Percentiles rank a stretch among this genome's conserved stretches.
phyloP scores from a whole-genome alignment of 2,329 filamentous ascomycete species.

The Monilinia fructigena region DNA sequence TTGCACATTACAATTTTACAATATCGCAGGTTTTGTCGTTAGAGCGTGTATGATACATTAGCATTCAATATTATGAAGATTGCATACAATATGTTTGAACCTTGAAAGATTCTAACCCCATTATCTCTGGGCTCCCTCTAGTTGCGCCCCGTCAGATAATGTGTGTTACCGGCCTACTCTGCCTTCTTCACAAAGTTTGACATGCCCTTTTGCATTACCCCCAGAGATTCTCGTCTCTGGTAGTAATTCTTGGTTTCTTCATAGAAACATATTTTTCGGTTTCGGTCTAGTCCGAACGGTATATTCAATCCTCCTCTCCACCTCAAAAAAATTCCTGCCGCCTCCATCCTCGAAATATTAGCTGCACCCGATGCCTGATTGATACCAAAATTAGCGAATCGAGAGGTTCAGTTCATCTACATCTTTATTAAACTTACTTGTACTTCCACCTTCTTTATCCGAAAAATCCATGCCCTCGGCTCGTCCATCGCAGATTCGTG shows the following conservation, averaged over 20 bases:
- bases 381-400: constrained; percentile 63
- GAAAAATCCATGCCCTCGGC: constrained; percentile 36
- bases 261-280: constrained; percentile 65
- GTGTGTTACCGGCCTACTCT: not conserved
- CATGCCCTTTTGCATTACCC: constrained; percentile 37
- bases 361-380: constrained; percentile 72
- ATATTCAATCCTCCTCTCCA: constrained; percentile 71
- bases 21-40: constrained; percentile 29
- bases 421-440: constrained; percentile 67
- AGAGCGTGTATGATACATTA: constrained; percentile 40
- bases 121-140: not conserved
- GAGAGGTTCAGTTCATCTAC: constrained; percentile 65
- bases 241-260: constrained; percentile 22
- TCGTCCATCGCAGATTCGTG: no score
- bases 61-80: constrained; percentile 21
- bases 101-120: not conserved
- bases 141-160: not conserved
- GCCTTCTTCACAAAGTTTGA: constrained; percentile 31
- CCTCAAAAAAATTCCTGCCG: constrained; percentile 71
- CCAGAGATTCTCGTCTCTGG: constrained; percentile 39
- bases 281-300: constrained; percentile 66
- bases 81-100: constrained; percentile 11
- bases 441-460: constrained; percentile 44
- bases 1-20: constrained; percentile 27
- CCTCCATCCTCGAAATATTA: constrained; percentile 69